These are phyloP conservation scores for Amesomyces nigricolor DNA, from an alignment of 2,329 filamentous ascomycete species.

Conservation along the genomic window DNA sequence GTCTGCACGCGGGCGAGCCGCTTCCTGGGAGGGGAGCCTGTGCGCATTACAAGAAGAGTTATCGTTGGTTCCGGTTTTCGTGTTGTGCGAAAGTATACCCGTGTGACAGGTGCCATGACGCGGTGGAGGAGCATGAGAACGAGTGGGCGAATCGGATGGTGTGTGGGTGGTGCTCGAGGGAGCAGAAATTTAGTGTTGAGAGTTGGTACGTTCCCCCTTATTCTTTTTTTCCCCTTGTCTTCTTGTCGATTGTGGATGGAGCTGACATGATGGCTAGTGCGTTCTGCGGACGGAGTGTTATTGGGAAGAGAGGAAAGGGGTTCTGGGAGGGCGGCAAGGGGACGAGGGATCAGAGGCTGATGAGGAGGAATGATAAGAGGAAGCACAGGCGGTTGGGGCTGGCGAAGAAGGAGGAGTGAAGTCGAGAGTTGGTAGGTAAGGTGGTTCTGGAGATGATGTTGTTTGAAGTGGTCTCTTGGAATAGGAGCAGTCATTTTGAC, in stretches of 20 bases:
- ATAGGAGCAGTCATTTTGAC: no score
- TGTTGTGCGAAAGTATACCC: conserved; percentile 54
- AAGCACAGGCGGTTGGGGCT: conserved; percentile 61
- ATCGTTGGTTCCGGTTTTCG: conserved; percentile 61
- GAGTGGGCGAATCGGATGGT: conserved; percentile 84
- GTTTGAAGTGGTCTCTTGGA: no score
- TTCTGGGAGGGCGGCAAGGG: conserved; percentile 88
- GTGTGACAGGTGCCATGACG: conserved; percentile 73
- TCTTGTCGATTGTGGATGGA: neutral
- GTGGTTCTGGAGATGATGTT: no score
- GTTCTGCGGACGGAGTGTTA: conserved; percentile 64
- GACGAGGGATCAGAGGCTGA: conserved; percentile 63
- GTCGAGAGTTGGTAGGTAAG: no score
- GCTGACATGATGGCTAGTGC: conserved; percentile 27
- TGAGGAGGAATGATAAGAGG: conserved; percentile 71
- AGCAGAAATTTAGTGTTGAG: conserved; percentile 73
- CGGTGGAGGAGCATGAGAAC: conserved; percentile 61
- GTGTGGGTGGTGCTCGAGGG: conserved; percentile 71
- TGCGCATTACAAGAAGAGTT: conserved; percentile 52
- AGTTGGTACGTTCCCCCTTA: conserved; percentile 57
- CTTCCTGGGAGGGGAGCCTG: conserved; percentile 51
- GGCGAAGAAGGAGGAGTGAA: conserved; percentile 29
- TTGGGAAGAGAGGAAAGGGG: conserved; percentile 59
- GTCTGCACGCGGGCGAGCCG: conserved; percentile 51
- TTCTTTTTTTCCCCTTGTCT: no score